Conservation (phyloP, 257 asterid species). For the Scutellaria galericulata region DNA sequence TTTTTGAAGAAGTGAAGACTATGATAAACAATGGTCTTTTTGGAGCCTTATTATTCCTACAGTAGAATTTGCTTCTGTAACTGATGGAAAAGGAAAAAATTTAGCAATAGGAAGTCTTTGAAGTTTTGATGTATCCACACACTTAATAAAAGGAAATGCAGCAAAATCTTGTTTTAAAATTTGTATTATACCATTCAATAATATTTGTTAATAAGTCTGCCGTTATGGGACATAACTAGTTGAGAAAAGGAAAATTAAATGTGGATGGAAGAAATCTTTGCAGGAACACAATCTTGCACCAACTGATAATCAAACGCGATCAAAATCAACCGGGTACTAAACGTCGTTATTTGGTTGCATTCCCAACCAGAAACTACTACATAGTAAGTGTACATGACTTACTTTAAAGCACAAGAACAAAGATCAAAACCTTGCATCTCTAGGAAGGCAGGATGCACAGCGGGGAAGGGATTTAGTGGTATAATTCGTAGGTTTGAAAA, state of each 20-base stretch:
- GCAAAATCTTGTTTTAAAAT: neutral
- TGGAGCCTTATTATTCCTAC: neutral
- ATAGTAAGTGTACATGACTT: neutral
- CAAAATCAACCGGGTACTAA: neutral
- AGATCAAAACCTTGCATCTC: neutral
- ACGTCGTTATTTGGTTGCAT: neutral
- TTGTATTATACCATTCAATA: neutral
- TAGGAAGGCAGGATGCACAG: neutral
- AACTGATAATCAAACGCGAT: neutral
- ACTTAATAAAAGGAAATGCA: constrained; percentile 16
- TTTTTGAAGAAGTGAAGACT: constrained; percentile 13
- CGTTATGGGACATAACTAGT: constrained; percentile 6
- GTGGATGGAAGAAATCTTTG: neutral
- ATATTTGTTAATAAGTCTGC: constrained; percentile 3
- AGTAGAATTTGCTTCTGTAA: neutral
- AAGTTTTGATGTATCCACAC: constrained; percentile 6
- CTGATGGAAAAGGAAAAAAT: constrained; percentile 6
- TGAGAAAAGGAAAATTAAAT: neutral
- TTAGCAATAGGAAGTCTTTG: neutral
- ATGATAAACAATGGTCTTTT: constrained; percentile 3
- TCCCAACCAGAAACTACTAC: neutral
- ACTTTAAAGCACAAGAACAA: neutral
- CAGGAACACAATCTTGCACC: too few relatives aligned
- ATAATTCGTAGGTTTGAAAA: neutral
- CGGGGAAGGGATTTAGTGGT: neutral